Percentiles rank a stretch among this genome's conserved stretches.
These are phyloP conservation scores for Wallacemonas sp. DNA, from an alignment of 208 protist genomes.

Conservation along the genomic window DNA sequence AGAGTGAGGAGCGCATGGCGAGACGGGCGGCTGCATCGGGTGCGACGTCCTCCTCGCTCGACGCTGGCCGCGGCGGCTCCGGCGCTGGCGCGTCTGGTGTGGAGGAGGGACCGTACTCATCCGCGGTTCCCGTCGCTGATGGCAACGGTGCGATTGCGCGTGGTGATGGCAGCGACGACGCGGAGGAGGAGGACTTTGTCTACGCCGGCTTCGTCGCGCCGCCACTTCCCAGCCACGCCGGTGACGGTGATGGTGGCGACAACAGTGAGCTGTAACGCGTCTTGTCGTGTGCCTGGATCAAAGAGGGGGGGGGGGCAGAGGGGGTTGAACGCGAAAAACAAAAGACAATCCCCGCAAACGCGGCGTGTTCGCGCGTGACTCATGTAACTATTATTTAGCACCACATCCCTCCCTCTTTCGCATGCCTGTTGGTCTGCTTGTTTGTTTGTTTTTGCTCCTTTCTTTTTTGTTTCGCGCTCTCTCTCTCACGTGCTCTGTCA, in stretches of 20 bases:
- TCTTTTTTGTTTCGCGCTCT: slow-evolving; percentile 19
- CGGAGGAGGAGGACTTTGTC: slow-evolving; percentile 17
- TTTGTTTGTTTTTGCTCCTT: slow-evolving; percentile 13
- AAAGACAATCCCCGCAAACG: too few species aligned
- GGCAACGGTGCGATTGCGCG: background rate
- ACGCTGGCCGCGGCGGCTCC: background rate
- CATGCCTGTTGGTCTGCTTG: background rate
- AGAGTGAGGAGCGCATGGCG: slow-evolving; percentile 15
- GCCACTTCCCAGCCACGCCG: slow-evolving; percentile 12
- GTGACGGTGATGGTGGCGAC: too few species aligned
- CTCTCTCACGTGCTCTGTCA: too few species aligned
- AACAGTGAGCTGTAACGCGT: too few species aligned
- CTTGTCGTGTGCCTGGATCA: too few species aligned
- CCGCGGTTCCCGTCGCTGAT: slow-evolving; percentile 5
- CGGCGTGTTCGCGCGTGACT: too few species aligned
- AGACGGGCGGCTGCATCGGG: background rate
- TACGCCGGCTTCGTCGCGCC: slow-evolving; percentile 59
- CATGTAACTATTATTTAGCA: too few species aligned
- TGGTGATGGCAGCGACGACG: slow-evolving; percentile 1
- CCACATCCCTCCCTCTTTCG: too few species aligned
- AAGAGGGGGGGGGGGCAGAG: too few species aligned
- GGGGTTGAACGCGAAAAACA: too few species aligned
- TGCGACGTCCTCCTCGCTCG: background rate
- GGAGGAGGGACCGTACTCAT: slow-evolving; percentile 8
- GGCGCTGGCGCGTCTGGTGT: background rate